Base-by-base conservation (phyloP, 163 green algal species). In the Trebouxia gelatinosa region DNA sequence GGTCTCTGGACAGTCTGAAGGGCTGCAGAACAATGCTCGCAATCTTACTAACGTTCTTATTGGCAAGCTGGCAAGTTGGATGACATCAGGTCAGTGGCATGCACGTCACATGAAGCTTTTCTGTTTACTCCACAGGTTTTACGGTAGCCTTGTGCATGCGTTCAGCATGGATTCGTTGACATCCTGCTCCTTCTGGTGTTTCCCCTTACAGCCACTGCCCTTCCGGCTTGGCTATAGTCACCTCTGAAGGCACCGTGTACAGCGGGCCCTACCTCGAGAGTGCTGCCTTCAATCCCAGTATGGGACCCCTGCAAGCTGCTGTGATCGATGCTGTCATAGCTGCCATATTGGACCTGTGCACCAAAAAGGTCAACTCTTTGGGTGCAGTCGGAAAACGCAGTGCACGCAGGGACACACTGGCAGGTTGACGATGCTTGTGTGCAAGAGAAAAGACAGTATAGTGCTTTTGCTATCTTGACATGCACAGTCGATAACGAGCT, bases 251-350 rank as follows among this genome's bases (percentile, higher is more conserved):
- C 3, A 66, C 70, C 1, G 84, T 98, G 32, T 91, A 90, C 79
- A 82, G 76, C 48, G 95, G 95, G 1, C 80, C 83, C 11, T 96
- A 93, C 78, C 81, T 97, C 2, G 96, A 99, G 85, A 94, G 80
- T 74, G 94, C 91, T 1, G 96, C 96, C 3, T 98, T 95, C 88
- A 99, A 99, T 87, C 96, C 96, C 9, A 94, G 84, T 38, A 74
- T 99, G 48, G 81, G 88, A 2, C 95, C 95, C 21, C 83, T 99
- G 64, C 95, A 99, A 67, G 77, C 84, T 7, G 93, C 95, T 9
- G 87, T 95, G 31, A 83, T 94, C 23, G 80, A 85, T 13, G 88
- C 81, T 0, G 82, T 95, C 16, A 89, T 86, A 17, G 80, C 86
- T 70, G 81, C 80, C 23, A 84, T 89, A n/a, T n/a, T n/a, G n/a